A percentile compares a stretch with the other conserved stretches of the same genome.
Conservation (phyloP, 371 early-diverging fungal genomes). For the Catenaria anguillulae region DNA sequence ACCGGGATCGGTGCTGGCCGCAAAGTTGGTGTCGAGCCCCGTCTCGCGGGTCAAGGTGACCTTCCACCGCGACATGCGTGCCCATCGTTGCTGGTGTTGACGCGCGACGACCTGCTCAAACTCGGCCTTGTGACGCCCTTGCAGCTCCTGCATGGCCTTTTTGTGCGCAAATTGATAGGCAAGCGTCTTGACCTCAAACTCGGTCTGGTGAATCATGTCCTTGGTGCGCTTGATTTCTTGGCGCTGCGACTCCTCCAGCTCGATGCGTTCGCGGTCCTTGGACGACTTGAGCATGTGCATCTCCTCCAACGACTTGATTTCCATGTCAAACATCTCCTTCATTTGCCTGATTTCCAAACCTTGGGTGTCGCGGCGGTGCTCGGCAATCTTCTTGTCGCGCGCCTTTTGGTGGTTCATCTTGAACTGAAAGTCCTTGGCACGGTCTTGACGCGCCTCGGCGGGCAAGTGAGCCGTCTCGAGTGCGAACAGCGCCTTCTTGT, state of each 20-base stretch:
- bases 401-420: constrained; percentile 14
- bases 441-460: constrained; percentile 14
- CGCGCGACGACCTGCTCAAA: neutral
- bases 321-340: constrained; percentile 22
- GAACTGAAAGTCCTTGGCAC: constrained; percentile 18
- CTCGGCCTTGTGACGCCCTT: neutral
- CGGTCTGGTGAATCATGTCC: neutral
- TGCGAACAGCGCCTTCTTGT: constrained; percentile 15
- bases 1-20: neutral
- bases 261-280: neutral
- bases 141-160: neutral
- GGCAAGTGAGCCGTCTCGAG: constrained; percentile 18
- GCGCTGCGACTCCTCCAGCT: neutral
- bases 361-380: constrained; percentile 11
- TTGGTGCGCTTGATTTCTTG: neutral
- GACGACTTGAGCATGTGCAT: neutral
- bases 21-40: neutral
- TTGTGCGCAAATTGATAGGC: neutral
- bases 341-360: constrained; percentile 18
- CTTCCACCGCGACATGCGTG: neutral
- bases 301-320: constrained; percentile 14
- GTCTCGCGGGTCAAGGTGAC: neutral
- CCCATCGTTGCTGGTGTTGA: neutral
- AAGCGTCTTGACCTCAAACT: neutral
- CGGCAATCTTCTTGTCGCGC: neutral